phyloP scores from a whole-genome alignment of 179 eudicot species.

The Heliamphora pulchella region DNA sequence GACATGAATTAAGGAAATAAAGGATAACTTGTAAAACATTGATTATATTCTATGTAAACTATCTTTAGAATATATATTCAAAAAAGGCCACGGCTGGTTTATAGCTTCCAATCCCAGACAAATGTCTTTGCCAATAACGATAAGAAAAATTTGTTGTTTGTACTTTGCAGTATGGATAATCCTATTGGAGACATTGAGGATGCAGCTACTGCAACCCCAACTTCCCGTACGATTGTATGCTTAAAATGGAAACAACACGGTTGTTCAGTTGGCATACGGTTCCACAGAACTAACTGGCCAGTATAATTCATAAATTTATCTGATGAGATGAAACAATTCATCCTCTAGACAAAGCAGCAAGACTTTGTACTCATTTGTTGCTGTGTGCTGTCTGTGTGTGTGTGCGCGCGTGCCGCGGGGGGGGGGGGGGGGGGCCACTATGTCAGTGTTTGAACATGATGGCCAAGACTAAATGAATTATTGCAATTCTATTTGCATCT shows the following conservation, averaged over 20 bases:
- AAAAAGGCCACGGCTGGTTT: background rate
- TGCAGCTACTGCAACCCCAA: background rate
- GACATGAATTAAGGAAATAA: background rate
- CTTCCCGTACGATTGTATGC: background rate
- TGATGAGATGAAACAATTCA: background rate
- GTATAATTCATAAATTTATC: background rate
- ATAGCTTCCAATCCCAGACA: background rate
- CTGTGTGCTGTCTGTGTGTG: too few relatives aligned
- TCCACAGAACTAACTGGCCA: background rate
- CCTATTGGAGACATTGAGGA: background rate
- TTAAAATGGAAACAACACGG: background rate
- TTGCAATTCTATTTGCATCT: too few relatives aligned
- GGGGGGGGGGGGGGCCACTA: too few relatives aligned
- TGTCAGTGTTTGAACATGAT: too few relatives aligned
- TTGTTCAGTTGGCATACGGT: background rate
- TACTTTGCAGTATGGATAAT: background rate
- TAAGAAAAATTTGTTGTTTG: background rate
- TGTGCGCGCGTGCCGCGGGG: too few relatives aligned
- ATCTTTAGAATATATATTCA: background rate
- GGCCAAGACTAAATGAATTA: too few relatives aligned
- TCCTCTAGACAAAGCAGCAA: too few relatives aligned
- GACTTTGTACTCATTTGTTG: too few relatives aligned
- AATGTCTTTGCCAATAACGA: background rate
- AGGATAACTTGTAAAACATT: background rate
- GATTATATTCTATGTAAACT: background rate